Conservation (phyloP, 306 rosid species). For the Cucurbita pepo region DNA sequence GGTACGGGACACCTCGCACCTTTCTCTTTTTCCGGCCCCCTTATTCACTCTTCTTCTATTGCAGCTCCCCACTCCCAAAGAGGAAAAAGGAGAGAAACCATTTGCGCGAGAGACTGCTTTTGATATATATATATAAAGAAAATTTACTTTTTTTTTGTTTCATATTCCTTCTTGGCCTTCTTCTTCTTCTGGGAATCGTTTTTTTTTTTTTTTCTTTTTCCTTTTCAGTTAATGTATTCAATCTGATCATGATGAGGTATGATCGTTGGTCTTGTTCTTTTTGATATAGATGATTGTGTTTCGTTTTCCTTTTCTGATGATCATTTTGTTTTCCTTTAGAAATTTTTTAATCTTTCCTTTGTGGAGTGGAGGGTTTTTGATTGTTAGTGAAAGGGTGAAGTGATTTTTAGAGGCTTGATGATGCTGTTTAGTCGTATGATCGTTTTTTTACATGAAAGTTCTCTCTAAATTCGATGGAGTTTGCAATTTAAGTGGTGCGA, state of each 20-base stretch:
- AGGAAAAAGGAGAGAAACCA: not conserved
- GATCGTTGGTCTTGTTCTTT: not conserved
- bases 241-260: constrained; percentile 1
- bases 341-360: not conserved
- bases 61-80: constrained; percentile 1
- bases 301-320: not conserved
- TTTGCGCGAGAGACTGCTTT: not conserved
- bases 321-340: not conserved
- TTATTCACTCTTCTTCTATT: not conserved
- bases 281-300: not conserved
- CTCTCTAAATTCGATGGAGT: not conserved
- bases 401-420: not conserved
- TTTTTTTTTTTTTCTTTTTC: not conserved
- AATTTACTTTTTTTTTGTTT: too few species aligned
- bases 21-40: constrained; percentile 3
- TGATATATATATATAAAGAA: not conserved
- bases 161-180: too few species aligned
- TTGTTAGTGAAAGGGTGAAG: not conserved
- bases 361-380: not conserved
- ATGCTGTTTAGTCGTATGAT: not conserved
- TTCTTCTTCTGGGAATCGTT: not conserved
- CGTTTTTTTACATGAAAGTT: not conserved
- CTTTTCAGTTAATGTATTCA: not conserved
- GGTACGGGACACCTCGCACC: constrained; percentile 19
- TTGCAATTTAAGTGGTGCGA: not conserved